phyloP scores from a whole-genome alignment of 2,329 filamentous ascomycete genomes.

The Akanthomyces muscarius region DNA sequence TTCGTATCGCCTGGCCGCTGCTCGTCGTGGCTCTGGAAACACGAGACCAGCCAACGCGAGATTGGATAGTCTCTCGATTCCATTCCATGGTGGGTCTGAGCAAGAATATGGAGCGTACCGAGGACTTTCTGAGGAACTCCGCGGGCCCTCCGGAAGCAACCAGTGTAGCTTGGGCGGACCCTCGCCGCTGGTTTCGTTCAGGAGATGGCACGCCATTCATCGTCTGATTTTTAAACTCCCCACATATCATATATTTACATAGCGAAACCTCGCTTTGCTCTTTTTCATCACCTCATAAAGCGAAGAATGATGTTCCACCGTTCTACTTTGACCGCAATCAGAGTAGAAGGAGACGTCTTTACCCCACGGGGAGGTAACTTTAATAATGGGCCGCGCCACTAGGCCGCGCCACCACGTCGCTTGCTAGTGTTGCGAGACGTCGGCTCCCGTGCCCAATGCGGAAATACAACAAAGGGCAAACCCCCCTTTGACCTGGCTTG shows the following conservation, averaged over 20 bases:
- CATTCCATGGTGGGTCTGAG: conserved; percentile 27
- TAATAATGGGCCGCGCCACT: background rate
- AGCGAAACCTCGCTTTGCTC: background rate
- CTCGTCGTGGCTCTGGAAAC: conserved; percentile 34
- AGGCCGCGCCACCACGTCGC: background rate
- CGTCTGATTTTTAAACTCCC: background rate
- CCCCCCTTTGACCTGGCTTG: background rate
- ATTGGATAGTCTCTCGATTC: conserved; percentile 32
- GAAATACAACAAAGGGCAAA: background rate
- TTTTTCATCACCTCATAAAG: background rate
- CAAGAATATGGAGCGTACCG: conserved; percentile 30
- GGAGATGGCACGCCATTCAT: background rate
- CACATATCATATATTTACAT: background rate
- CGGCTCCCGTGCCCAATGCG: background rate
- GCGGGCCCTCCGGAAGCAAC: background rate
- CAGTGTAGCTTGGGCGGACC: background rate
- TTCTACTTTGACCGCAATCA: background rate
- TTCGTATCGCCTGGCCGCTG: conserved; percentile 32
- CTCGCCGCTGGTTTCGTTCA: background rate
- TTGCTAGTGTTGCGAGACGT: background rate
- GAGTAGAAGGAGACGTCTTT: background rate
- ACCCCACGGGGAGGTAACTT: background rate
- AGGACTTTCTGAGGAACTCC: conserved; percentile 23
- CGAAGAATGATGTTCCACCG: background rate
- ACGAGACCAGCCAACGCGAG: conserved; percentile 28